Evolutionary conservation across 352 stramenopile species (phyloP).

Genomic region (Phytophthora chlamydospora): DNA sequence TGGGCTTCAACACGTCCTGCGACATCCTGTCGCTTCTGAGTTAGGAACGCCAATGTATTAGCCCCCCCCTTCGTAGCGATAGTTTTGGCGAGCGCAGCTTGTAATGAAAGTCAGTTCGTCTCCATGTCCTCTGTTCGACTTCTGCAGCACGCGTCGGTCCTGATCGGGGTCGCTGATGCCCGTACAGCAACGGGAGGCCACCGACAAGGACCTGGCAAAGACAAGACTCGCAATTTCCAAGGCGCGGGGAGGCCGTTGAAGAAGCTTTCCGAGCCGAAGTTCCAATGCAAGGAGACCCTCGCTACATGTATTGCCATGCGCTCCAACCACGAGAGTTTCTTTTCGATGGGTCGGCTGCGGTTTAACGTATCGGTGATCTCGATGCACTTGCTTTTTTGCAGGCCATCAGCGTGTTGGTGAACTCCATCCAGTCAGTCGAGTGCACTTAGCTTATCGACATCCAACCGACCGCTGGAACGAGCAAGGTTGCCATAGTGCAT

Average conservation of each 20-base stretch:
- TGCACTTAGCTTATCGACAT: constrained; percentile 7
- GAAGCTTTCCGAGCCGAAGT: no score
- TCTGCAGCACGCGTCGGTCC: not conserved
- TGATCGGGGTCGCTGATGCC: not conserved
- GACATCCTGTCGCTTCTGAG: constrained; percentile 40
- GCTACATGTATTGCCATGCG: no score
- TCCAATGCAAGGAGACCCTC: no score
- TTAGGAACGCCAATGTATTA: constrained; percentile 28
- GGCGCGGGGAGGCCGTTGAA: no score
- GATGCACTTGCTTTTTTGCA: constrained; percentile 1
- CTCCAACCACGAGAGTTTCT: no score
- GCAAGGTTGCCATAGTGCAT: not conserved
- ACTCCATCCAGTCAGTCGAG: constrained; percentile 15
- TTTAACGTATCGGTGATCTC: not conserved
- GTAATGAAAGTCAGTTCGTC: constrained; percentile 29
- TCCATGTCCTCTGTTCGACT: constrained; percentile 7
- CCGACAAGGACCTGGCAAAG: not conserved
- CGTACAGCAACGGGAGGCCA: not conserved
- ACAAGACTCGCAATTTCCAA: not conserved
- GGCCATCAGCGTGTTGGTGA: constrained; percentile 13
- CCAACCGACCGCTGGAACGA: constrained; percentile 8
- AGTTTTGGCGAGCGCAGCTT: constrained; percentile 13
- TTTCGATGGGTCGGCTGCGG: no score
- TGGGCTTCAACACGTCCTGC: constrained; percentile 45
- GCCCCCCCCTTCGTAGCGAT: constrained; percentile 18